phyloP scores from a whole-genome alignment of 108 stramenopile genomes.

The Nitzschia sp. region DNA sequence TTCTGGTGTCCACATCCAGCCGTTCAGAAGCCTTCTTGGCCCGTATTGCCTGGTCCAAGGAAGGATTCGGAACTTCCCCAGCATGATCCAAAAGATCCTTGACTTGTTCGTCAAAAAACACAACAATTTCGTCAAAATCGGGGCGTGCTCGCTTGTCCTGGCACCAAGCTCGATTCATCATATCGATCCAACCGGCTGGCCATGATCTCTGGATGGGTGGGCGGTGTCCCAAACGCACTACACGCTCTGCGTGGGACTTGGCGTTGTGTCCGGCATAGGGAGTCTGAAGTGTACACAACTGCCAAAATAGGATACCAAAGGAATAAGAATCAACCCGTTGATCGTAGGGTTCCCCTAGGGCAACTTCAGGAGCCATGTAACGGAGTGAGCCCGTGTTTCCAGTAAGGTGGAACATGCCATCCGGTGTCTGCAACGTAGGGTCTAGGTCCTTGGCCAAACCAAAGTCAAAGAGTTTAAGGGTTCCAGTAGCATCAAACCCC shows the following conservation, averaged over 20 bases:
- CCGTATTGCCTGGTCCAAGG: conserved; percentile 51
- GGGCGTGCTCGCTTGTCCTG: conserved; percentile 51
- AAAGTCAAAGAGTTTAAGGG: conserved; percentile 82
- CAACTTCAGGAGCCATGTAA: conserved; percentile 58
- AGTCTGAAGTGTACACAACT: conserved; percentile 77
- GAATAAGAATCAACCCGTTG: conserved; percentile 76
- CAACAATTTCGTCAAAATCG: conserved; percentile 66
- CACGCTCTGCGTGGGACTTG: conserved; percentile 72
- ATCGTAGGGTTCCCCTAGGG: conserved; percentile 62
- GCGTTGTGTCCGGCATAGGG: conserved; percentile 73
- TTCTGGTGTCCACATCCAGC: conserved; percentile 73
- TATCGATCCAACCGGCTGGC: conserved; percentile 71
- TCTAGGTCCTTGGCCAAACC: conserved; percentile 76
- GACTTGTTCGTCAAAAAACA: conserved; percentile 57
- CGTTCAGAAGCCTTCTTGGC: conserved; percentile 60
- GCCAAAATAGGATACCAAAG: conserved; percentile 85
- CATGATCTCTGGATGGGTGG: conserved; percentile 72
- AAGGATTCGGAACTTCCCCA: conserved; percentile 48
- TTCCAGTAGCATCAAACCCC: conserved; percentile 65
- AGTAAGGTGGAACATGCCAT: conserved; percentile 65
- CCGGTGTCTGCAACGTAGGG: conserved; percentile 42
- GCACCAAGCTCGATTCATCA: conserved; percentile 76
- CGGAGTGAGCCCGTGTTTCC: conserved; percentile 82
- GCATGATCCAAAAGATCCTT: conserved; percentile 47
- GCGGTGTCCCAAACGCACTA: conserved; percentile 66